Conservation (phyloP, 495 filamentous ascomycete genomes). For the Trichocladium antarcticum region DNA sequence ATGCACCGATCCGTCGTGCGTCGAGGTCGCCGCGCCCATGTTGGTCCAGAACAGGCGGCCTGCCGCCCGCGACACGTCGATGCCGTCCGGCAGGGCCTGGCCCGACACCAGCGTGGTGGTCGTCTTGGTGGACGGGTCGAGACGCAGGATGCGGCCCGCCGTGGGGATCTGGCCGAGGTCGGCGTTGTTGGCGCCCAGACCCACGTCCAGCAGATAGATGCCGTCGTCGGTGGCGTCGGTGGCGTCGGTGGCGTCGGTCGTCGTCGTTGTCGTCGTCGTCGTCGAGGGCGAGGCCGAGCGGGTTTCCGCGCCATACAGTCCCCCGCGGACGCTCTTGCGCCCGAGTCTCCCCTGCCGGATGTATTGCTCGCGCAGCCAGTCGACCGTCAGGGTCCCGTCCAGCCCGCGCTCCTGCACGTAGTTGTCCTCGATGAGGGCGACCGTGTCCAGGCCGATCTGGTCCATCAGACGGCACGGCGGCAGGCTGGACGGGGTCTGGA, state of each 20-base stretch:
- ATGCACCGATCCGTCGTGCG: constrained; percentile 34
- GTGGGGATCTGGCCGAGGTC: no score
- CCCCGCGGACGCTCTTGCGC: constrained; percentile 21
- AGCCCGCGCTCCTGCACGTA: constrained; percentile 38
- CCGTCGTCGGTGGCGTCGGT: no score
- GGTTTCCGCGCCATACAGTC: no score
- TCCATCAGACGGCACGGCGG: constrained; percentile 21
- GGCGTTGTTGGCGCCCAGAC: no score
- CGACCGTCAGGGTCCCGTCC: constrained; percentile 19
- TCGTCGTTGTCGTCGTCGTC: no score
- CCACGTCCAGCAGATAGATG: no score
- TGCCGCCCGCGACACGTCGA: constrained; percentile 28
- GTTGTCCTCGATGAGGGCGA: constrained; percentile 32
- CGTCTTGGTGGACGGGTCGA: no score
- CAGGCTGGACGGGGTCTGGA: constrained; percentile 4
- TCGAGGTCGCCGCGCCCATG: constrained; percentile 32
- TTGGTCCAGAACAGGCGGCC: constrained; percentile 44
- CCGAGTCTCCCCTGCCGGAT: constrained; percentile 32
- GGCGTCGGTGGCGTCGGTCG: no score
- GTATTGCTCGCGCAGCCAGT: constrained; percentile 31
- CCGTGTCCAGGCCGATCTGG: constrained; percentile 42
- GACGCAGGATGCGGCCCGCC: no score
- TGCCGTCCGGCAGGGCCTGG: constrained; percentile 39
- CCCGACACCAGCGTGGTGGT: constrained; percentile 29
- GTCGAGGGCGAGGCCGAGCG: no score